Base-by-base conservation (phyloP, 2,329 filamentous ascomycete genomes). In the Metarhizium brunneum region DNA sequence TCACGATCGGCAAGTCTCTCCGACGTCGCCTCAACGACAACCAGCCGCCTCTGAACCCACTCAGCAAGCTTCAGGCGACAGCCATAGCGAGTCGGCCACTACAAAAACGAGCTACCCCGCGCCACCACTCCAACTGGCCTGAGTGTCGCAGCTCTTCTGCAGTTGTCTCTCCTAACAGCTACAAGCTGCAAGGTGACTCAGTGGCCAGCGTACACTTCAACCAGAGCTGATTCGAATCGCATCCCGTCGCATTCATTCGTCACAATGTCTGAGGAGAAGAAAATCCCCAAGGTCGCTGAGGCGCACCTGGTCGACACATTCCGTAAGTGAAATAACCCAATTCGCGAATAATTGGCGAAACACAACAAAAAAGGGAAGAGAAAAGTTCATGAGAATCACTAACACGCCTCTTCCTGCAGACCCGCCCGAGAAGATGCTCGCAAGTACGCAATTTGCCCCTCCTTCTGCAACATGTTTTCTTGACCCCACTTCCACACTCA, bases 261-360 rank as follows among this genome's bases (percentile, higher is more conserved):
- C 43, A 65, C 59, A 58, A 81, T 82, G 79, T 73, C 73, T 65
- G 72, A 66, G 60, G 70, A 71, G 56, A 62, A 70, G 60, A 63
- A 63, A 76, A 69, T 67, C 64, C 63, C 81, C 79, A 50, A 85
- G 65, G 87, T 91, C 65, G 78, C 79, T 59, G 88, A 91, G 77
- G 86, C 87, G 66, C 87, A 90, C 71, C 74, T 85, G 67, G 86
- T 90, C 63, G 85, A 89, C 71, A 91, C 87, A 20, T 90, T 76
- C 67, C 81, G 83, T 86, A 73, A 78, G 82, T 54, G 54, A 56
- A 48, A 20, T 20, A 48, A 16, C 45, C 20, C 30, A n/a, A 25
- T 18, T 5, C 11, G 38, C 38, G 38, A 40, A 25, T 25, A 25
- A 25, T 25, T 25, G 25, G 25, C 25, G 25, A 25, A 25, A 25